Conservation (phyloP, 441 rosid species). For the Metrosideros polymorpha region DNA sequence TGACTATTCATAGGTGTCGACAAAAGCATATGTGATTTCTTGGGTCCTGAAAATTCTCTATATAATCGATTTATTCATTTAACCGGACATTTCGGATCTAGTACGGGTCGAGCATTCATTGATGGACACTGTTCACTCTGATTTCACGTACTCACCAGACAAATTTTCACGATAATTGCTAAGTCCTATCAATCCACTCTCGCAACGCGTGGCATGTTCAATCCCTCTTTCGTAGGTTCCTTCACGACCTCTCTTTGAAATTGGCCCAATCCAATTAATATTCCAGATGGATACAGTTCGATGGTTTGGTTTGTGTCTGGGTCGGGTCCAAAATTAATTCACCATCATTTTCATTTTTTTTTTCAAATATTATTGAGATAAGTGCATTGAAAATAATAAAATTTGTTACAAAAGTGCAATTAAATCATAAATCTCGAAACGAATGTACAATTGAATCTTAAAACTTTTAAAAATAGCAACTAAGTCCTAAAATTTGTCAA, state of each 20-base stretch:
- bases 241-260: not conserved
- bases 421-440: no score
- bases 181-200: not conserved
- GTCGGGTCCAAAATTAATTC: not conserved
- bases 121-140: not conserved
- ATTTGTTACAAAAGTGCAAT: no score
- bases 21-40: not conserved
- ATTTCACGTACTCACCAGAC: not conserved
- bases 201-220: not conserved
- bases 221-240: constrained; percentile 2
- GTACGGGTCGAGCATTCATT: not conserved
- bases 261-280: constrained; percentile 7
- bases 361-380: no score
- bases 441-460: no score
- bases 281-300: not conserved
- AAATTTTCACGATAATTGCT: not conserved
- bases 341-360: not conserved
- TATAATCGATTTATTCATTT: not conserved
- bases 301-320: not conserved
- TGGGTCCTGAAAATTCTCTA: not conserved
- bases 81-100: not conserved
- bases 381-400: no score
- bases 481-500: no score
- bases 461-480: no score
- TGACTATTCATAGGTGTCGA: not conserved